These are phyloP conservation scores for Neckera pumila DNA, from an alignment of 225 moss, liverwort and hornwort genomes.

Conservation along the genomic window DNA sequence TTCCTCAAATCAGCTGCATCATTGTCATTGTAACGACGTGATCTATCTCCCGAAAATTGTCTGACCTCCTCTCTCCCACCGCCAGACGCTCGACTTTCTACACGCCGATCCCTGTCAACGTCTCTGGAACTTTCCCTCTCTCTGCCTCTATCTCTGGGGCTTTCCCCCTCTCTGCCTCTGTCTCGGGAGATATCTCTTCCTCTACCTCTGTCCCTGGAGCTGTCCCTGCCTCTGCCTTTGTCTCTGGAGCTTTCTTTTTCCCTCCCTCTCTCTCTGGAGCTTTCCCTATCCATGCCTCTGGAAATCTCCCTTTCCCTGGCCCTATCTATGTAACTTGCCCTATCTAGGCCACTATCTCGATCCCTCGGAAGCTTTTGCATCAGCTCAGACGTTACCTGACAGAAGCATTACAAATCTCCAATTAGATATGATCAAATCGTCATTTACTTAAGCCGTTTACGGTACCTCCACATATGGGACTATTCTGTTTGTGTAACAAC, in stretches of 20 bases:
- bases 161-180: background rate
- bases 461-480: background rate
- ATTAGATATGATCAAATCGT: background rate
- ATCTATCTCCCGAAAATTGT: slow-evolving; percentile 3
- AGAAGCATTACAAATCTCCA: background rate
- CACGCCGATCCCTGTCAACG: slow-evolving; percentile 2
- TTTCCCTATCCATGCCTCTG: background rate
- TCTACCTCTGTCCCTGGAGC: background rate
- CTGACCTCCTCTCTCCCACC: slow-evolving; percentile 4
- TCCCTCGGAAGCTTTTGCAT: slow-evolving; percentile 38
- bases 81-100: background rate
- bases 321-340: background rate
- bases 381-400: slow-evolving; percentile 35
- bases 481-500: background rate
- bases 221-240: background rate
- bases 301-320: background rate
- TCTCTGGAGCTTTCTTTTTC: background rate
- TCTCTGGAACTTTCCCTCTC: slow-evolving; percentile 12
- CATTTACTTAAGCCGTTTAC: background rate
- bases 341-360: background rate
- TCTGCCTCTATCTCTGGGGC: background rate
- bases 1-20: slow-evolving; percentile 9
- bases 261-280: slow-evolving; percentile 1
- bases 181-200: background rate
- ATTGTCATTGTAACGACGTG: slow-evolving; percentile 4